These are phyloP conservation scores for Leptodontidium sp. DNA, from an alignment of 2,329 filamentous ascomycete genomes.

Conservation along the genomic window DNA sequence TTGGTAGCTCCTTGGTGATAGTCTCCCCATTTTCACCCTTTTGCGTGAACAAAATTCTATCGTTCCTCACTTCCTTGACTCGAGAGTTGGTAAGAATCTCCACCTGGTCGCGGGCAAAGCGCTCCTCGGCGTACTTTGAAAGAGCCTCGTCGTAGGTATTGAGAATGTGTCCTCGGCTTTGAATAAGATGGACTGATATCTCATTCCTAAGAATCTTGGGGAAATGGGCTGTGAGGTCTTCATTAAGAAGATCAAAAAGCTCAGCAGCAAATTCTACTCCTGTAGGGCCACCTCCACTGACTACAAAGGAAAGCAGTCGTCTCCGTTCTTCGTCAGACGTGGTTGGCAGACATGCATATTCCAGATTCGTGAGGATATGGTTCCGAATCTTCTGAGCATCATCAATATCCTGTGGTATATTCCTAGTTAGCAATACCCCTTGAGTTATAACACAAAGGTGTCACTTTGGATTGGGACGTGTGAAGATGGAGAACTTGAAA, in stretches of 20 bases:
- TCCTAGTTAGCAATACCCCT: neutral
- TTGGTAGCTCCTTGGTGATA: constrained; percentile 91
- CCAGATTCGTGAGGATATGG: constrained; percentile 86
- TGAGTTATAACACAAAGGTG: neutral
- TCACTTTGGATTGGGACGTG: neutral
- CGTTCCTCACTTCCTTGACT: constrained; percentile 84
- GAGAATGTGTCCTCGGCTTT: constrained; percentile 91
- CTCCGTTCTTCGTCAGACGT: constrained; percentile 87
- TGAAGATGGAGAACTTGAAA: neutral
- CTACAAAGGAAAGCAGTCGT: constrained; percentile 91
- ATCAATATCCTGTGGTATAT: constrained; percentile 69
- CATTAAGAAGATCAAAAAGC: constrained; percentile 94
- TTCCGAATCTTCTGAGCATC: constrained; percentile 92
- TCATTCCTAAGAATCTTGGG: constrained; percentile 93
- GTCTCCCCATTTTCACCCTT: constrained; percentile 75
- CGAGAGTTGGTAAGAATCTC: constrained; percentile 92
- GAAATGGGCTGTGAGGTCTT: constrained; percentile 85
- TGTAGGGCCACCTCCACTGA: constrained; percentile 93
- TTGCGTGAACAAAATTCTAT: constrained; percentile 91
- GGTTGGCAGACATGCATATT: constrained; percentile 90
- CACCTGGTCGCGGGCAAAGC: constrained; percentile 90
- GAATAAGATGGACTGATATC: constrained; percentile 96
- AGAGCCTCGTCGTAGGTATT: constrained; percentile 98
- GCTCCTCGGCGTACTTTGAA: constrained; percentile 89
- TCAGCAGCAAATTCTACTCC: constrained; percentile 98